These are phyloP conservation scores for Plasmodium gallinaceum DNA, from an alignment of 169 alveolate species.

Conservation along the genomic window DNA sequence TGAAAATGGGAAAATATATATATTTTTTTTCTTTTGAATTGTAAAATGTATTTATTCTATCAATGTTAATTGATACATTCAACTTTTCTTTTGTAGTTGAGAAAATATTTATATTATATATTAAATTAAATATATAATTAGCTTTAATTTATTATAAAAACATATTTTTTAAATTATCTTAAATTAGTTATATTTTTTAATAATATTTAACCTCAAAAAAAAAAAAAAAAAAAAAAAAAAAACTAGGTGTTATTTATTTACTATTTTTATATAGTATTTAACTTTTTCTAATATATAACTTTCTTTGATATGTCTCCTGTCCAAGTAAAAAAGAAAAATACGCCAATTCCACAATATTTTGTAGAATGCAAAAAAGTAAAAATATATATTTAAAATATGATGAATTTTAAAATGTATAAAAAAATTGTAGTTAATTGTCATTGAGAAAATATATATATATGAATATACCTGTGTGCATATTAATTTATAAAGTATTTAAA, in stretches of 20 bases:
- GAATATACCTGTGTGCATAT: background rate
- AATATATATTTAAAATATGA: constrained; percentile 1
- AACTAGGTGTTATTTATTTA: constrained; percentile 1
- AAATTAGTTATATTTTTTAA: too few relatives aligned
- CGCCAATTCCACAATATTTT: constrained; percentile 41
- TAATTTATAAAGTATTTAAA: background rate
- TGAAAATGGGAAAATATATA: too few relatives aligned
- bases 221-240: constrained; percentile 2
- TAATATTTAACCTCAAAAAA: background rate
- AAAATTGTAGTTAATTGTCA: background rate
- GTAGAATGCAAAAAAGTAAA: constrained; percentile 56
- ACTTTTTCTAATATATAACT: constrained; percentile 18
- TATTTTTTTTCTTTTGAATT: too few relatives aligned
- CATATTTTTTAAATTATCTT: too few relatives aligned
- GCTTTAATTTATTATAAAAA: too few relatives aligned
- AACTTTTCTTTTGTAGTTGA: too few relatives aligned
- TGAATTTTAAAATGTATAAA: background rate
- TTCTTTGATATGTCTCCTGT: constrained; percentile 76
- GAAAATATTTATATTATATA: too few relatives aligned
- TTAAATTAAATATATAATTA: too few relatives aligned
- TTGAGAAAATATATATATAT: constrained; percentile 1
- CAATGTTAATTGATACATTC: too few relatives aligned
- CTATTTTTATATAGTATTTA: background rate
- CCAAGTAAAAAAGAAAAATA: constrained; percentile 75
- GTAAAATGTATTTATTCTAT: too few relatives aligned